Conservation (phyloP, 331 rosid genomes). For the Saraca asoca region DNA sequence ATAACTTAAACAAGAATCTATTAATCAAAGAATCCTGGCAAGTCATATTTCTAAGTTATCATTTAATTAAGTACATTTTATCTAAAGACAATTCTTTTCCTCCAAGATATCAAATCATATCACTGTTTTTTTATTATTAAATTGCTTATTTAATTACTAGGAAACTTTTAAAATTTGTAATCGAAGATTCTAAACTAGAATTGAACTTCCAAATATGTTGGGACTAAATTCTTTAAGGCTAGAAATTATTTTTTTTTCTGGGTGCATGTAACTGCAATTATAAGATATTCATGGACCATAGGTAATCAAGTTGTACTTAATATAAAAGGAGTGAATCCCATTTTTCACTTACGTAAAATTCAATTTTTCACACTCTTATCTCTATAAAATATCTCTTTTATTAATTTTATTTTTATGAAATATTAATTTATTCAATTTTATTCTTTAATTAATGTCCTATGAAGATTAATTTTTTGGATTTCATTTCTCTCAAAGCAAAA, state of each 20-base stretch:
- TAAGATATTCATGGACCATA: constrained; percentile 18
- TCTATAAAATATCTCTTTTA: too few species aligned
- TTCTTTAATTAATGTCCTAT: too few species aligned
- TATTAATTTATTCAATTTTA: too few species aligned
- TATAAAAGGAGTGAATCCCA: too few species aligned
- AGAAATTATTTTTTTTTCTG: constrained; percentile 32
- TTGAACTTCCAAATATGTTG: constrained; percentile 78
- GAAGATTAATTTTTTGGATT: too few species aligned
- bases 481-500: too few species aligned
- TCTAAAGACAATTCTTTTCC: constrained; percentile 34
- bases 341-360: too few species aligned
- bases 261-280: constrained; percentile 33
- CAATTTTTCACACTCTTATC: too few species aligned
- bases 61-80: constrained; percentile 38
- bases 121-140: constrained; percentile 39
- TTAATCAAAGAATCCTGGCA: constrained; percentile 32
- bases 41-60: too few species aligned
- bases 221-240: constrained; percentile 44
- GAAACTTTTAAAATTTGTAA: constrained; percentile 39
- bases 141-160: constrained; percentile 37
- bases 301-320: too few species aligned
- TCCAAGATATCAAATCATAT: constrained; percentile 40
- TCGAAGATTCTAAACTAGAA: constrained; percentile 50
- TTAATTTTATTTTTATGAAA: too few species aligned
- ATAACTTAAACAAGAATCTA: constrained; percentile 50